Base-by-base conservation (phyloP, 176 grass and related monocot genomes). In the Avena sativa region DNA sequence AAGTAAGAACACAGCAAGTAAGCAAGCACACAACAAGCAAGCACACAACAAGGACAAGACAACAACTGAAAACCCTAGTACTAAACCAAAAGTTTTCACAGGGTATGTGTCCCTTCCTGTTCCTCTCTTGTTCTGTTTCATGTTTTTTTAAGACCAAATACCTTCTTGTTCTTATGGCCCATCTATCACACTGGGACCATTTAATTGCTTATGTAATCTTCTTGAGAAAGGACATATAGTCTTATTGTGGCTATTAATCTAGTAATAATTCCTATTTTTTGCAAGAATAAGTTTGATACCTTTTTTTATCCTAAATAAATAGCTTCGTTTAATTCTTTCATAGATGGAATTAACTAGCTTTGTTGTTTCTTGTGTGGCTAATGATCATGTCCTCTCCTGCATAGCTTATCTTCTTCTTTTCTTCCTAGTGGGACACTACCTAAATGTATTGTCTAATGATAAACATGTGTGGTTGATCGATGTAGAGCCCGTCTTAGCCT, bases 11-110 rank as follows among this genome's bases (percentile, higher is more conserved):
- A 79, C 83, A 86, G 74, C 65, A 64, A 83, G 50, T 71, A 80
- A 89, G 76, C 66, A 74, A 83, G 80, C 64, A 80, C 63, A 86
- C 63, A 74, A 47, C 59, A 81, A 89, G 82, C 81, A 80, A 84
- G 81, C 66, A 67, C 67, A 87, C 66, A 90, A 66, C 80, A 88
- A 91, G 89, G 81, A 61, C 59, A 76, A 76, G 59, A 76, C 69
- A 88, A 10, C 46, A 81, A 71, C 90, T 71, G 62, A 91, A 80
- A 81, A 80, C 61, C 82, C 71, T 77, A 62, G 52, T 81, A 81
- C 71, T 49, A 80, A 84, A 61, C 80, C 64, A 80, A 87, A 91
- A 66, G 76, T 70, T 69, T 88, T 91, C 77, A 76, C 86, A 85
- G 81, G 82, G 86, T 91, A 91, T 81, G 86, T 84, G 57, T 85